Base-by-base conservation (phyloP, 495 filamentous ascomycete genomes). In the Aspergillus sclerotiicarbonarius region DNA sequence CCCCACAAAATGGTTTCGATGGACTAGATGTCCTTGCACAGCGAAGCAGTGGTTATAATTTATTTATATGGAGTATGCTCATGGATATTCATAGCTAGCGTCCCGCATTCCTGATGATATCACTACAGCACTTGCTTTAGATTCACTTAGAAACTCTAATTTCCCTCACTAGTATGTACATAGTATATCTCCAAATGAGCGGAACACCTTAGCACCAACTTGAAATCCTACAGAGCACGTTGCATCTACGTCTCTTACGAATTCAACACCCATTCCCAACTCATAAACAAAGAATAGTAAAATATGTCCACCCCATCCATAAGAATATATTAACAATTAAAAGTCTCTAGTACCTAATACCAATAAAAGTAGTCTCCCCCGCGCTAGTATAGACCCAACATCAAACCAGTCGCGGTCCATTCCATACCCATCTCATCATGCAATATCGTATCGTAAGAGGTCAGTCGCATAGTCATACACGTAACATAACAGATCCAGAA, bases 271-370 rank as follows among this genome's bases (percentile, higher is more conserved):
- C n/a, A n/a, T n/a, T n/a, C n/a, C n/a, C n/a, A n/a, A n/a, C n/a
- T n/a, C n/a, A n/a, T n/a, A n/a, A n/a, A n/a, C n/a, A n/a, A n/a
- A n/a, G n/a, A n/a, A 46, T 20, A 46, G 8, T 21, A 46, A 6
- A 31, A 32, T 49, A 29, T 50, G 31, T 50, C 47, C 47, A 50
- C 8, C n/a, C 8, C 31, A 21, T 32, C 21, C 25, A 9, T 16
- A 29, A 12, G 9, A 33, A 13, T 16, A 32, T 50, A 50, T 50
- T 50, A 50, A 50, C 47, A 50, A 50, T 50, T 50, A 50, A 9
- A 50, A 50, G 31, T 50, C 47, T 50, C 29, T 50, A 32, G 15
- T 31, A 30, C 18, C 29, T 25, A 16, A 47, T 25, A 20, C 25
- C 15, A 25, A 50, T 50, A 25, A 25, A 25, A 25, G 5, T 3